These are phyloP conservation scores for Metschnikowia shivogae DNA, from an alignment of 805 yeast species.

Conservation along the genomic window DNA sequence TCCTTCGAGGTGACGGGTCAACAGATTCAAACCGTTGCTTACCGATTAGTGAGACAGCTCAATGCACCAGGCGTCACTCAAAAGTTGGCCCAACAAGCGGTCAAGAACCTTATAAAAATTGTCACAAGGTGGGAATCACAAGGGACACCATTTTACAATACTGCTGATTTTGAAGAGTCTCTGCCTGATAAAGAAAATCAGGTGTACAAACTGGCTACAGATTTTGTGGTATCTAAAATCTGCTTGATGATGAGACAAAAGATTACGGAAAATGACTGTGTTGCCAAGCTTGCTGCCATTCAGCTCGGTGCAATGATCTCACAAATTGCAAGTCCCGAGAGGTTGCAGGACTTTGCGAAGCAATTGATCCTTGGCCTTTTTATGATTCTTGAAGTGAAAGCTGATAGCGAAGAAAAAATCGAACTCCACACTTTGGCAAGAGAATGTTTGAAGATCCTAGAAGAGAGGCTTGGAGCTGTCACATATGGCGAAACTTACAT, in stretches of 20 bases:
- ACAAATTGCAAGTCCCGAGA: constrained; percentile 44
- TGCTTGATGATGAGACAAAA: constrained; percentile 62
- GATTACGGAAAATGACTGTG: constrained; percentile 47
- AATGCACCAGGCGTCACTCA: constrained; percentile 73
- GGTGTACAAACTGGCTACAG: constrained; percentile 38
- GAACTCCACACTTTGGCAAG: constrained; percentile 51
- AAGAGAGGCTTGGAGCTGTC: constrained; percentile 65
- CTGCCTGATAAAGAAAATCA: constrained; percentile 2
- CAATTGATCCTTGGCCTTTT: constrained; percentile 53
- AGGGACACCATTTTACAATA: constrained; percentile 32
- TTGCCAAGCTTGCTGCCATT: constrained; percentile 64
- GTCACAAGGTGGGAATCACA: constrained; percentile 58
- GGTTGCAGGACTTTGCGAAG: constrained; percentile 42
- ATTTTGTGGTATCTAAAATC: constrained; percentile 61
- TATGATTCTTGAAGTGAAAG: constrained; percentile 45
- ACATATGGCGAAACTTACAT: constrained; percentile 60
- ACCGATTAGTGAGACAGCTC: constrained; percentile 69
- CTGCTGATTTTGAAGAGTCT: constrained; percentile 15
- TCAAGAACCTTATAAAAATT: constrained; percentile 61
- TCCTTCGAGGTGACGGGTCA: constrained; percentile 34
- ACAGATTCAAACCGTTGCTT: constrained; percentile 64
- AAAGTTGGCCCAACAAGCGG: constrained; percentile 56
- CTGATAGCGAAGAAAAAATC: constrained; percentile 42
- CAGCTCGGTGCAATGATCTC: constrained; percentile 65
- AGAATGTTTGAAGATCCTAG: constrained; percentile 67